Base-by-base conservation (phyloP, 2,329 filamentous ascomycete species). In the Phaeosphaeria sp. region DNA sequence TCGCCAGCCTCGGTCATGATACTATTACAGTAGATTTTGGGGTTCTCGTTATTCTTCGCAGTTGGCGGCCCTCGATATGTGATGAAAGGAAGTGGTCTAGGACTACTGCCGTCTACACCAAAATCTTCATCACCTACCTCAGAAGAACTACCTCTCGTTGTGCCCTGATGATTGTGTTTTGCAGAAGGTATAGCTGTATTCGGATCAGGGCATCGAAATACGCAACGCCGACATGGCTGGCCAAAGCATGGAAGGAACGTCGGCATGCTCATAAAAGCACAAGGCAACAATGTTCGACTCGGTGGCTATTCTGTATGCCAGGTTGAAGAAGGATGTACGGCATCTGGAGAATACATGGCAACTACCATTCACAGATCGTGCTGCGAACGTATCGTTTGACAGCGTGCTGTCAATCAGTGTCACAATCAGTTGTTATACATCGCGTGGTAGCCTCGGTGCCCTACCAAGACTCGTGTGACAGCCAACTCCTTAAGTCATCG, bases 21-120 rank as follows among this genome's bases (percentile, higher is more conserved):
- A 39, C 62, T 66, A 46, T 68, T 69, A 54, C 63, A 66, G 23
- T 57, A 69, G 6, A 62, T n/a, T 18, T 67, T 43, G 6, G 59
- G 46, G 21, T 61, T 52, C 9, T 47, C 52, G 43, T 68, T 67
- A 18, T 61, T 49, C 30, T 51, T 46, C 2, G 56, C 33, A 20
- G 30, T 60, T 21, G 60, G 61, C 18, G 60, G 55, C 1, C 67
- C 67, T n/a, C 44, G 50, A 23, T 68, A 62, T 15, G 55, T 53
- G 23, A 67, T 63, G 2, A 58, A 50, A 1, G 61, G 54, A 46
- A 68, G 56, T 11, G 49, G 44, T 13, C 48, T 49, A 23, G 56
- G 50, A 44, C n/a, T 54, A 23, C 22, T 27, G 10, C 30, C 25
- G 52, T 42, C 55, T 21, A 17, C 33, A 20, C 33, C 18, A 10